phyloP scores from a whole-genome alignment of 345 rosid species.

The Cardamine resedifolia region DNA sequence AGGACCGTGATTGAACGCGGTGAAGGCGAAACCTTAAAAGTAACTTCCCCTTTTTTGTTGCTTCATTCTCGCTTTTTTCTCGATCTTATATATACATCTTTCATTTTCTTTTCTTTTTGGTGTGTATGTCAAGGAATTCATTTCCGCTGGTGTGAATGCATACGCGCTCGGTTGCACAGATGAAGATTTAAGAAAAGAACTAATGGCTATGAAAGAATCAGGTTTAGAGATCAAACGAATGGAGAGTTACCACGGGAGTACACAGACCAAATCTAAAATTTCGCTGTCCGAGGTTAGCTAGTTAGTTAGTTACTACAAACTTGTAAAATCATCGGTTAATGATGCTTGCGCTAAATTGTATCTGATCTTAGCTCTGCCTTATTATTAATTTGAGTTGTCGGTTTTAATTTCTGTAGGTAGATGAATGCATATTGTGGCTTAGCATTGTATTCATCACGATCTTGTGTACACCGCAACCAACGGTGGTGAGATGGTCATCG shows the following conservation, averaged over 20 bases:
- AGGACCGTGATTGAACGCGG: conserved; percentile 84
- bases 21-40: conserved; percentile 90
- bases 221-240: conserved; percentile 60
- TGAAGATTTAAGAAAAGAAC: conserved; percentile 75
- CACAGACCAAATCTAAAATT: conserved; percentile 66
- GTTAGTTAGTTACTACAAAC: neutral
- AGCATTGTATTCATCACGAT: conserved; percentile 89
- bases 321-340: neutral
- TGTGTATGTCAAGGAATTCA: conserved; percentile 64
- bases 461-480: conserved; percentile 93
- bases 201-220: conserved; percentile 61
- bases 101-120: neutral
- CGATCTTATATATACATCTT: conserved; percentile 1
- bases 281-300: conserved; percentile 56
- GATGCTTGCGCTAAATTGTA: neutral
- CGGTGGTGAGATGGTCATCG: conserved; percentile 85
- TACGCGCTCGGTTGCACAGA: conserved; percentile 85
- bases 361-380: neutral
- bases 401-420: conserved; percentile 47
- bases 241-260: conserved; percentile 64
- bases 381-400: neutral
- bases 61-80: neutral
- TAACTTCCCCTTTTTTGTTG: conserved; percentile 18
- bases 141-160: conserved; percentile 84
- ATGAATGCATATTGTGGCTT: conserved; percentile 89